A percentile compares a stretch with the other conserved stretches of the same genome.
Conservation (phyloP, 2,329 filamentous ascomycete genomes). For the Colletotrichum eleusines region DNA sequence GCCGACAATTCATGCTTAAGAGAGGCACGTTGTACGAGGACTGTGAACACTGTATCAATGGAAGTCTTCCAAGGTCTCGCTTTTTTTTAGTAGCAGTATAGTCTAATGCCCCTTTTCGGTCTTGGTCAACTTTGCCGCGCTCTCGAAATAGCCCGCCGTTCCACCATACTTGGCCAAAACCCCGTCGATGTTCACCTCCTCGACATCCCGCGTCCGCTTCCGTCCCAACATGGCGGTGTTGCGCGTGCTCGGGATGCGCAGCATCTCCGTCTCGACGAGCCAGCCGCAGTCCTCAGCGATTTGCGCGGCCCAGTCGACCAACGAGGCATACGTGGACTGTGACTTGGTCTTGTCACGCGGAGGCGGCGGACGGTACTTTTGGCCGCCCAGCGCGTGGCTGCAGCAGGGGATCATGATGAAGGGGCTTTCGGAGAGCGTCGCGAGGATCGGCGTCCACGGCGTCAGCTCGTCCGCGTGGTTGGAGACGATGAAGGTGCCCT, state of each 20-base stretch:
- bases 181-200: slow-evolving; percentile 55
- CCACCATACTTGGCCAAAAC: slow-evolving; percentile 66
- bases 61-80: background rate
- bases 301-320: slow-evolving; percentile 81
- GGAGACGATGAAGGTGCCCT: slow-evolving; percentile 89
- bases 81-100: background rate
- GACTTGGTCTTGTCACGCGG: slow-evolving; percentile 63
- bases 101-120: slow-evolving; percentile 54
- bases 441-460: slow-evolving; percentile 93
- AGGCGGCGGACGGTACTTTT: slow-evolving; percentile 75
- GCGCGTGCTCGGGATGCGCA: slow-evolving; percentile 92
- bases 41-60: background rate
- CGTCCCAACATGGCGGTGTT: slow-evolving; percentile 86
- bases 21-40: background rate
- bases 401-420: slow-evolving; percentile 98
- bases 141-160: slow-evolving; percentile 69
- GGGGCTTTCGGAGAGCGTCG: slow-evolving; percentile 77
- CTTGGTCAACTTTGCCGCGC: slow-evolving; percentile 72
- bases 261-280: slow-evolving; percentile 82
- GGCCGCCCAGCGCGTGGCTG: slow-evolving; percentile 86
- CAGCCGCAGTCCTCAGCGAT: slow-evolving; percentile 81
- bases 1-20: too few relatives aligned
- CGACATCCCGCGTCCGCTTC: slow-evolving; percentile 47
- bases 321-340: slow-evolving; percentile 82
- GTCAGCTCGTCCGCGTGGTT: slow-evolving; percentile 98